Percentiles rank a stretch among this genome's conserved stretches.
Evolutionary conservation across 2,329 filamentous ascomycete species (phyloP).

Genomic region (Fonsecaea nubica): DNA sequence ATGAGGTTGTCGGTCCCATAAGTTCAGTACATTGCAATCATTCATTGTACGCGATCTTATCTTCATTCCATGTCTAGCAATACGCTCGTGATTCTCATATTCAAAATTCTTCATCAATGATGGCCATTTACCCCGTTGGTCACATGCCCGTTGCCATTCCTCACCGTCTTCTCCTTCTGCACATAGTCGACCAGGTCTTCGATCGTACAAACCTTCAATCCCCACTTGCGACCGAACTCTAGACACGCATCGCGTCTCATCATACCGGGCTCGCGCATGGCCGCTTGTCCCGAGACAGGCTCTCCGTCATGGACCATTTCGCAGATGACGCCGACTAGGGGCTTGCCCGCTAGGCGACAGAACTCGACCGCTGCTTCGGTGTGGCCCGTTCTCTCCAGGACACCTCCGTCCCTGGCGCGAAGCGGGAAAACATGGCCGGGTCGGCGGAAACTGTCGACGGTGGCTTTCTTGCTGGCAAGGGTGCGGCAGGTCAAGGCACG

Average conservation of each 20-base stretch:
- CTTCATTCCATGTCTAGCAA: neutral
- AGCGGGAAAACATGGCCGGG: conserved; percentile 93
- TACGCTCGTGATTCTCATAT: neutral
- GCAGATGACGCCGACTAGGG: conserved; percentile 78
- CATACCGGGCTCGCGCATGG: conserved; percentile 76
- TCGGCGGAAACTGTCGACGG: conserved; percentile 70
- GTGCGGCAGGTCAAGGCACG: conserved; percentile 79
- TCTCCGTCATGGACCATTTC: conserved; percentile 90
- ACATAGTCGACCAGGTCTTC: conserved; percentile 83
- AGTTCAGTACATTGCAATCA: neutral
- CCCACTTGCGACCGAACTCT: conserved; percentile 84
- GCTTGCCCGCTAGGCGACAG: conserved; percentile 82
- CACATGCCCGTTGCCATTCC: conserved; percentile 1
- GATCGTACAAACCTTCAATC: conserved; percentile 93
- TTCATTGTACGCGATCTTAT: neutral
- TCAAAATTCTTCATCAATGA: conserved; percentile 1
- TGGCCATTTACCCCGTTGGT: conserved; percentile 23
- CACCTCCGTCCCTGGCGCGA: conserved; percentile 77
- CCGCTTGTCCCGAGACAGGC: conserved; percentile 63
- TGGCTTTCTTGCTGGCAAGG: conserved; percentile 71
- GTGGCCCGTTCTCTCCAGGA: conserved; percentile 80
- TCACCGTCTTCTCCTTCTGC: conserved; percentile 71
- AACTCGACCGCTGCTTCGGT: conserved; percentile 94
- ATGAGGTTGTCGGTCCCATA: neutral
- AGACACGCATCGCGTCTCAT: conserved; percentile 88